Evolutionary conservation across 2,329 filamentous ascomycete genomes (phyloP).

Genomic region (Fusarium globosum): DNA sequence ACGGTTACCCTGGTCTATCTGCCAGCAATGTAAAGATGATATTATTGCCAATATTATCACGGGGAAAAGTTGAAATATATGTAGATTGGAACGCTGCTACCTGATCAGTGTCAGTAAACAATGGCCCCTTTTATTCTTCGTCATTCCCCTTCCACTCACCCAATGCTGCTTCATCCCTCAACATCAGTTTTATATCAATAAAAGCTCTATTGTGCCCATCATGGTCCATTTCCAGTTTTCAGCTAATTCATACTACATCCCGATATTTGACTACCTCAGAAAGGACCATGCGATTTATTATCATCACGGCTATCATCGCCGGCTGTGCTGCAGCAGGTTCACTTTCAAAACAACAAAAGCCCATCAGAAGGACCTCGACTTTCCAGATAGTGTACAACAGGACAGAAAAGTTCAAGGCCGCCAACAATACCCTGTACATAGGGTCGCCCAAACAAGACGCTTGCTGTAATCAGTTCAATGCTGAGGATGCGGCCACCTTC

Average conservation of each 20-base stretch:
- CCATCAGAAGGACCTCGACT: not conserved
- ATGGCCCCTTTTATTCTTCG: not conserved
- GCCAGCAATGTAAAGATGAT: not conserved
- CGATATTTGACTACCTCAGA: not conserved
- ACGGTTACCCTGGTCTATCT: not conserved
- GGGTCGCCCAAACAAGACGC: not conserved
- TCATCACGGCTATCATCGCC: not conserved
- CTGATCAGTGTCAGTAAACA: not conserved
- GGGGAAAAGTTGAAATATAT: not conserved
- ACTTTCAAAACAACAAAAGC: not conserved
- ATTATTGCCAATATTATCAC: not conserved
- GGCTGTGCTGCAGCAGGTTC: not conserved
- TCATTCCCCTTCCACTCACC: not conserved
- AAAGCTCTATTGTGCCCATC: too few relatives aligned
- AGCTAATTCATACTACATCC: not conserved
- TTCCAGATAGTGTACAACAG: not conserved
- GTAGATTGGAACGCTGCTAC: not conserved
- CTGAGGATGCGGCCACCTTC: slow-evolving; percentile 3
- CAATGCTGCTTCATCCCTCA: not conserved
- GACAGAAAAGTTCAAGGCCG: not conserved
- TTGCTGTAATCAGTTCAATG: slow-evolving; percentile 2
- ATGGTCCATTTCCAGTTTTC: not conserved
- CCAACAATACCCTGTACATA: not conserved
- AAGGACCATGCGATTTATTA: not conserved
- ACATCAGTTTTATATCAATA: not conserved